A percentile compares a stretch with the other conserved stretches of the same genome.
These are phyloP conservation scores for Ilex asprella DNA, from an alignment of 257 asterid species.

Conservation along the genomic window DNA sequence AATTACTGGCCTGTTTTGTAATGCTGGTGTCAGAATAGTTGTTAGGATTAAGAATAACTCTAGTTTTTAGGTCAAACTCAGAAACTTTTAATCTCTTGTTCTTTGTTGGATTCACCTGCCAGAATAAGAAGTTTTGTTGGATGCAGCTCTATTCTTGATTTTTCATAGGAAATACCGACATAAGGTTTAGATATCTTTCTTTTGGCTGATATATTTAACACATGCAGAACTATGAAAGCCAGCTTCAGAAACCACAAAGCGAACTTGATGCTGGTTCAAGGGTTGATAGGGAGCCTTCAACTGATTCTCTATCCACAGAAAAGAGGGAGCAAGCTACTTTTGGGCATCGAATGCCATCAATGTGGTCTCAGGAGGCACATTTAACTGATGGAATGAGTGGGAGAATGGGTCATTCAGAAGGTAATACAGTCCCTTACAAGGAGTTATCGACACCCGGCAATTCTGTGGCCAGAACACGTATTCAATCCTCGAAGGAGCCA, in stretches of 20 bases:
- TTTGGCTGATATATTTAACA: background rate
- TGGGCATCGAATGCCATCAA: slow-evolving; percentile 32
- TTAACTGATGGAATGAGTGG: slow-evolving; percentile 32
- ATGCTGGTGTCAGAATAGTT: too few species aligned
- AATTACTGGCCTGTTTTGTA: too few species aligned
- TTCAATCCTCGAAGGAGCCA: slow-evolving; percentile 35
- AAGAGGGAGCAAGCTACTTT: slow-evolving; percentile 31
- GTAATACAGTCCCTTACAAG: slow-evolving; percentile 28
- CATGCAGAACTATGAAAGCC: slow-evolving; percentile 45
- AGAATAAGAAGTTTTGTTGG: too few species aligned
- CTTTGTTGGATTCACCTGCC: too few species aligned
- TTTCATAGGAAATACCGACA: too few species aligned
- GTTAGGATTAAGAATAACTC: too few species aligned
- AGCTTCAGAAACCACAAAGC: slow-evolving; percentile 31
- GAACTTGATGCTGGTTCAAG: slow-evolving; percentile 29
- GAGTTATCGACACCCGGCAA: slow-evolving; percentile 32
- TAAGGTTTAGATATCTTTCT: too few species aligned
- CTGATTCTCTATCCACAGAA: slow-evolving; percentile 50
- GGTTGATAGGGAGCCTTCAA: slow-evolving; percentile 47
- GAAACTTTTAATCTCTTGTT: too few species aligned
- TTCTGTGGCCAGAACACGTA: slow-evolving; percentile 27
- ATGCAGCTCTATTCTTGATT: too few species aligned
- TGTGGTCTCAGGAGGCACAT: slow-evolving; percentile 40
- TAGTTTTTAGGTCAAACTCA: too few species aligned
- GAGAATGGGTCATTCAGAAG: slow-evolving; percentile 34